These are phyloP conservation scores for Cucurbita argyrosperma DNA, from an alignment of 306 rosid genomes.

Conservation along the genomic window DNA sequence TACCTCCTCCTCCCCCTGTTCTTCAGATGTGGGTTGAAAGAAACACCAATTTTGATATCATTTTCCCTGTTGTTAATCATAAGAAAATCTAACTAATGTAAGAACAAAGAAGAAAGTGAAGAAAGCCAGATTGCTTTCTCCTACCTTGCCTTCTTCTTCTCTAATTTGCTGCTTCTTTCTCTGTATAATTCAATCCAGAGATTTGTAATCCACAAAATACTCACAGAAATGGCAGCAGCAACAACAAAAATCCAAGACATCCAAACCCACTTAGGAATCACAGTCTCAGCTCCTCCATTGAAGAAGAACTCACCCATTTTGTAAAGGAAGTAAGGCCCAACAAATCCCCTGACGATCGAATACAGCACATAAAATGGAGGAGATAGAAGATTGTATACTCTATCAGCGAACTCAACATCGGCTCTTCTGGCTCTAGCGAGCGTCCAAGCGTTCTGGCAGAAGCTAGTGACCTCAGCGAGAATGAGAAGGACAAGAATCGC, in stretches of 20 bases:
- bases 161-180: constrained; percentile 29
- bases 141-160: constrained; percentile 43
- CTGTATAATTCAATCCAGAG: constrained; percentile 56
- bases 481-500: constrained; percentile 42
- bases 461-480: constrained; percentile 73
- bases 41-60: neutral
- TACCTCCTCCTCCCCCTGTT: neutral
- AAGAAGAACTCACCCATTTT: constrained; percentile 36
- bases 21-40: neutral
- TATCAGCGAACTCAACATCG: constrained; percentile 39
- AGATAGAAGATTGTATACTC: constrained; percentile 30
- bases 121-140: neutral
- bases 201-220: constrained; percentile 68
- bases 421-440: constrained; percentile 34
- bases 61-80: neutral
- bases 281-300: constrained; percentile 35
- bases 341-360: constrained; percentile 43
- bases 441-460: constrained; percentile 81
- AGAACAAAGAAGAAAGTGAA: neutral
- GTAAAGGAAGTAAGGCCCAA: constrained; percentile 59
- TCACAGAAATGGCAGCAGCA: constrained; percentile 48
- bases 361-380: constrained; percentile 52
- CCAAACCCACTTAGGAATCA: constrained; percentile 76
- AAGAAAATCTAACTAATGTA: neutral
- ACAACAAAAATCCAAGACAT: constrained; percentile 71